phyloP scores from a whole-genome alignment of 768 basidiomycete genomes.

The Kockovaella imperatae region DNA sequence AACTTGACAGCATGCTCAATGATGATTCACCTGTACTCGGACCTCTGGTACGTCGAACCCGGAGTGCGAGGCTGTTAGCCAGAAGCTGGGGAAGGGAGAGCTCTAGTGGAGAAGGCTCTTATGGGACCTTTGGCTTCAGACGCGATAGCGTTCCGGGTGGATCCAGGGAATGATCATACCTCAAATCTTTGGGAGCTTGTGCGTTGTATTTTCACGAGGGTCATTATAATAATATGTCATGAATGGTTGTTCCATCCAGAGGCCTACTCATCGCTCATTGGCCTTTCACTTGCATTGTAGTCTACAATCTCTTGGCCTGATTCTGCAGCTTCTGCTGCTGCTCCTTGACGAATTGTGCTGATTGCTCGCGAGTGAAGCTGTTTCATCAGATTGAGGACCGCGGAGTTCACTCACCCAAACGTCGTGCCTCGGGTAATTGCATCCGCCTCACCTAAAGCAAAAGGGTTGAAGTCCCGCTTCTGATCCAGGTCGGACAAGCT shows the following conservation, averaged over 20 bases:
- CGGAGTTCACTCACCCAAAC: conserved; percentile 65
- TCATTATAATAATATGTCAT: too few relatives aligned
- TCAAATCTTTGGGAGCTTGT: too few relatives aligned
- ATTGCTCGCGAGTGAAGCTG: conserved; percentile 45
- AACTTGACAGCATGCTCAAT: too few relatives aligned
- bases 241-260: too few relatives aligned
- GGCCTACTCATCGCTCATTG: too few relatives aligned
- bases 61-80: conserved; percentile 23
- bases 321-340: conserved; percentile 26
- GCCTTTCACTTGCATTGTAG: too few relatives aligned
- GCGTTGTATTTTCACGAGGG: too few relatives aligned
- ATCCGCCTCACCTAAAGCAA: conserved; percentile 70
- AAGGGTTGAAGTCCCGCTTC: conserved; percentile 65
- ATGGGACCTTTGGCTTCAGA: conserved; percentile 23
- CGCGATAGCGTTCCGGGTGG: too few relatives aligned
- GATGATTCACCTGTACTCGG: conserved; percentile 13
- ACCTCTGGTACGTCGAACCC: conserved; percentile 14
- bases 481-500: conserved; percentile 78
- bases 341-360: conserved; percentile 40
- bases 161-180: background rate
- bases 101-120: conserved; percentile 3
- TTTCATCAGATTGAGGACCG: background rate
- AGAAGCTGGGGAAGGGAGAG: conserved; percentile 15
- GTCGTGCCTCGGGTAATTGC: conserved; percentile 74
- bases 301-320: background rate